Base-by-base conservation (phyloP, 257 asterid species). In the Gynochthodes officinalis region DNA sequence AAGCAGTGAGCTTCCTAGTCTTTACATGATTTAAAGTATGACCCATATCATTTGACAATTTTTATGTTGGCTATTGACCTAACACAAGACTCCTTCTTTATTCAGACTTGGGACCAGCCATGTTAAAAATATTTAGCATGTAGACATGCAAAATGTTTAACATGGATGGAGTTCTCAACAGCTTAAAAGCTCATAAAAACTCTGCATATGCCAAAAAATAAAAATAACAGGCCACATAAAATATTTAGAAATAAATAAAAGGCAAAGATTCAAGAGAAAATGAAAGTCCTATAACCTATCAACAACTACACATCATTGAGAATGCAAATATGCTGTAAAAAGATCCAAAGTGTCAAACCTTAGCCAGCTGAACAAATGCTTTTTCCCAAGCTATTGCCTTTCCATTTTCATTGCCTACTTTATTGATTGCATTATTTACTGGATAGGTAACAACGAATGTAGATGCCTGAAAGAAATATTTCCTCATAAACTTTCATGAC, bases 301-400 rank as follows among this genome's bases (percentile, higher is more conserved):
- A 37, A 33, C 11, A 35, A 27, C n/a, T 11, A 16, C 46, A 28
- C 4, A 60, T 4, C 6, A 32, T 60, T 32, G 43, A 60, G 11
- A 2, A 30, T 14, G 15, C 7, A 60, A 30, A 60, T 28, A 60
- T 28, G 43, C 16, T 5, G 7, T 19, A 4, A 23, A 5, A 23
- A 69, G 21, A n/a, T 39, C 52, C 14, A 40, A 12, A 55, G 48
- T 37, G 23, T 70, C 44, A 59, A 73, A 73, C 99, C 99, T 95
- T 87, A 40, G 96, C 91, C 69, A 90, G 89, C 87, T 86, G 92
- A 88, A 95, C 80, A 86, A 95, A 95, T 69, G 94, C 99, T 83
- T 89, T 92, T 78, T 95, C 99, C 99, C 99, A 95, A 69, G 96
- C 98, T 74, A 81, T 79, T 35, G 96, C 92, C 84, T 86, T 90